These are phyloP conservation scores for Neurospora sp. DNA, from an alignment of 495 filamentous ascomycete genomes.

Conservation along the genomic window DNA sequence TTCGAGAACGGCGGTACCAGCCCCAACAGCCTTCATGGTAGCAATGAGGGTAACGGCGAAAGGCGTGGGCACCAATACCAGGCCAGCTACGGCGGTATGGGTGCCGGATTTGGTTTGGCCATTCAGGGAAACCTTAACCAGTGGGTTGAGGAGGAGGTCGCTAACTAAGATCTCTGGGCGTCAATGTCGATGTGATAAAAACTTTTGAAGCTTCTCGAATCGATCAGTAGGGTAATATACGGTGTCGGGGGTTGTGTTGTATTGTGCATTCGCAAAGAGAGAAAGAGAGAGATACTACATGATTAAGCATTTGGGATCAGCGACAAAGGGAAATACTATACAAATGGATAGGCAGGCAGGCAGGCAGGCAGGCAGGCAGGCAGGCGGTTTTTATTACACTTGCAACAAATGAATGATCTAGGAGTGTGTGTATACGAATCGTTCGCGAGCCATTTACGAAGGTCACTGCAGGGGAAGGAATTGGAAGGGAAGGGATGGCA, in stretches of 20 bases:
- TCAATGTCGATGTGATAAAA: not conserved
- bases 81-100: constrained; percentile 42
- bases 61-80: constrained; percentile 48
- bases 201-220: not conserved
- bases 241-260: not conserved
- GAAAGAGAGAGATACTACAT: not conserved
- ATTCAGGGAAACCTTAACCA: constrained; percentile 43
- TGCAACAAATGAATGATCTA: not conserved
- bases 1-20: constrained; percentile 41
- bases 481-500: not conserved
- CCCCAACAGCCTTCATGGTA: constrained; percentile 34
- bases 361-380: not conserved
- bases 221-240: not conserved
- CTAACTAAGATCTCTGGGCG: constrained; percentile 23
- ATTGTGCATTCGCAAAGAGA: not conserved
- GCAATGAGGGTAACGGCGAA: constrained; percentile 26
- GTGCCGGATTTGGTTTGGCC: constrained; percentile 37
- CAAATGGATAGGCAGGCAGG: not conserved
- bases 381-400: not conserved
- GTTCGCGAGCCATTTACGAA: not conserved
- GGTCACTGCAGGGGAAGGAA: not conserved
- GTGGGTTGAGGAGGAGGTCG: constrained; percentile 49
- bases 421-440: not conserved
- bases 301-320: not conserved
- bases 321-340: not conserved